phyloP scores from a whole-genome alignment of 441 rosid genomes.

The Syzygium malaccense region DNA sequence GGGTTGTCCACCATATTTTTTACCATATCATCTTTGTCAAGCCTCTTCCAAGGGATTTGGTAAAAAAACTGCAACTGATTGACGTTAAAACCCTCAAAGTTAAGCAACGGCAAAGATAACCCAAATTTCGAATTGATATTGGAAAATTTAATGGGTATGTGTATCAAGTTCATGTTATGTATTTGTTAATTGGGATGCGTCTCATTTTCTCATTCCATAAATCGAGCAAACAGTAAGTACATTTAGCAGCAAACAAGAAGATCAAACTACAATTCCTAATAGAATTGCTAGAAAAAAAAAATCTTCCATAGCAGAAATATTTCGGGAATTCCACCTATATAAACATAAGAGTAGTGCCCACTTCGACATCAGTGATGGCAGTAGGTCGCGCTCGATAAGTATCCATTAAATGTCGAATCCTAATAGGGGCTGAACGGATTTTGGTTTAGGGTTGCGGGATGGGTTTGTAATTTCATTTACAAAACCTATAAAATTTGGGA shows the following conservation, averaged over 20 bases:
- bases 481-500: background rate
- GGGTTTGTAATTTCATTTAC: background rate
- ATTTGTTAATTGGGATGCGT: background rate
- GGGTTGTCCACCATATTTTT: background rate
- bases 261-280: background rate
- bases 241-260: background rate
- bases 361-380: rapidly evolving
- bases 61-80: background rate
- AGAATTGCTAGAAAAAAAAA: background rate
- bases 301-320: background rate
- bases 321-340: rapidly evolving
- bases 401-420: background rate
- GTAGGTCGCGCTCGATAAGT: rapidly evolving
- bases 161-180: no score
- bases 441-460: background rate
- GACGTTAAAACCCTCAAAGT: background rate
- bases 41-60: background rate
- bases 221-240: rapidly evolving
- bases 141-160: no score
- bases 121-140: no score
- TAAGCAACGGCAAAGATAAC: background rate
- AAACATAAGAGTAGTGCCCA: background rate
- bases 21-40: background rate
- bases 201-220: background rate
- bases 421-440: background rate